phyloP scores from a whole-genome alignment of 495 filamentous ascomycete species.

The Pyrenula aspistea region DNA sequence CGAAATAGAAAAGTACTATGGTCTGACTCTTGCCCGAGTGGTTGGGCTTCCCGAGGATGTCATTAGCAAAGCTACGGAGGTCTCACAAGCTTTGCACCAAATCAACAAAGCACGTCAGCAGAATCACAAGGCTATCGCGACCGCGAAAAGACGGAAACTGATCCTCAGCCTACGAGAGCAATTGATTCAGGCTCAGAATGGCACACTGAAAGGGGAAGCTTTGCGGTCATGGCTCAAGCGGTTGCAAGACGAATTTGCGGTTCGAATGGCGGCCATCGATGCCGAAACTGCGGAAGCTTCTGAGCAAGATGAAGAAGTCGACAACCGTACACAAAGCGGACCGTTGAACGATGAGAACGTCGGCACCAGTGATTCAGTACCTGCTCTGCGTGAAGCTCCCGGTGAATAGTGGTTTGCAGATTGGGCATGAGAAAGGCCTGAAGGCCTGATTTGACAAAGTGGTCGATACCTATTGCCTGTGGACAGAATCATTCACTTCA shows the following conservation, averaged over 20 bases:
- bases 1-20: constrained; percentile 63
- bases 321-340: background rate
- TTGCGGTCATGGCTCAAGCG: constrained; percentile 53
- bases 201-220: constrained; percentile 52
- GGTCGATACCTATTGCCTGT: too few species aligned
- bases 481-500: too few species aligned
- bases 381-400: too few species aligned
- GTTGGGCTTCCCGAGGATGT: constrained; percentile 59
- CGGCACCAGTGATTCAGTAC: too few species aligned
- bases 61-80: constrained; percentile 51
- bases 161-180: constrained; percentile 64
- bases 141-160: constrained; percentile 55
- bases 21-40: constrained; percentile 61
- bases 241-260: constrained; percentile 66
- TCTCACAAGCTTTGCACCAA: constrained; percentile 47
- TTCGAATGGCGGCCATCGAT: constrained; percentile 55
- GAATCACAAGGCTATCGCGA: constrained; percentile 38
- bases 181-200: constrained; percentile 55
- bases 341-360: background rate
- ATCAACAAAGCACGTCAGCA: constrained; percentile 42
- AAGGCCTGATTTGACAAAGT: too few species aligned
- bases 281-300: constrained; percentile 11
- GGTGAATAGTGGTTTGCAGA: too few species aligned
- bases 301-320: constrained; percentile 7
- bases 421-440: too few species aligned